Base-by-base conservation (phyloP, 179 eudicot genomes). In the Nepenthes alata region DNA sequence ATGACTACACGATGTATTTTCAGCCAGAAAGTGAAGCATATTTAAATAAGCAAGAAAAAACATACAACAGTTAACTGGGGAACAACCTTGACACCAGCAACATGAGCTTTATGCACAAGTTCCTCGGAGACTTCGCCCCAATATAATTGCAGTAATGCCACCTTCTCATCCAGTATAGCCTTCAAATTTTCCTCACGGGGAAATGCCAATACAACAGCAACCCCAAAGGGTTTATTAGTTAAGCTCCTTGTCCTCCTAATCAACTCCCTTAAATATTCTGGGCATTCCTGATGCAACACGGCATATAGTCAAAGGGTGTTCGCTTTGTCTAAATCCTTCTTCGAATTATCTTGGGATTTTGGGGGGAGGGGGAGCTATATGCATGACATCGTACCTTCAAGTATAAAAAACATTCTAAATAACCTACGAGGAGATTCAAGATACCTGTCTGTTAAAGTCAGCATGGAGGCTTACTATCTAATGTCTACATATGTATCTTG, bases 101-200 rank as follows among this genome's bases (percentile, higher is more conserved):
- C 70, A 75, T 89, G 98, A 65, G 95, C 95, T 78, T 72, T 66
- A 59, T 25, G 61, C 37, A 91, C 89, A 41, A 91, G 75, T 58
- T 85, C 89, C 62, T 86, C 56, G 1, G 96, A 66, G 66, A 83
- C 84, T 62, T 89, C 89, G 34, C 98, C 98, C 98, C 96, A 91
- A 55, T 82, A 91, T 60, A 88, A 69, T 64, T 91, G 87, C 79
- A 91, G 72, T 41, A 88, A 75, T 2, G 87, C 83, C 59, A 91
- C 96, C 61, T 81, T 89, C 68, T 88, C 98, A 13, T 91, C 95
- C 35, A 91, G 76, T 63, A 91, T 86, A 39, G 73, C 95, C 72
- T 80, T 83, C 47, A 91, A 10, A 67, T 88, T 91, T 67, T 88
- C 86, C 74, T 86, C 78, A 60, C 86, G 87, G 47, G 96, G 87